Evolutionary conservation across 73 alveolate species (phyloP).

Genomic region (Durusdinium trenchii): DNA sequence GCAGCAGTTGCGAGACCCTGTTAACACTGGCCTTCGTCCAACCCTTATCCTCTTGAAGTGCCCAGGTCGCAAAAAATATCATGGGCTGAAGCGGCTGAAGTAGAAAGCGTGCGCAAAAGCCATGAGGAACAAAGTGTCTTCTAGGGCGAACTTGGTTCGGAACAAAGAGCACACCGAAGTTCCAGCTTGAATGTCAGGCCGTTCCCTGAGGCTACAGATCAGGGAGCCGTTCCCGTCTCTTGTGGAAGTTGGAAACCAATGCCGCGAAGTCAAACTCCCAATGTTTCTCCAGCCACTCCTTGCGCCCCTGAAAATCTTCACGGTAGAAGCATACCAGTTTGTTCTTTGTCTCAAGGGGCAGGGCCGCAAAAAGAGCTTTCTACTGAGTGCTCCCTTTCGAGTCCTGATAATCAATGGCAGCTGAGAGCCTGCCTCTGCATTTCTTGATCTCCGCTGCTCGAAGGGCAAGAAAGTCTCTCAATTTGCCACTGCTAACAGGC

Average conservation of each 20-base stretch:
- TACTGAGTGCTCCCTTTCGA: background rate
- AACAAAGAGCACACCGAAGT: background rate
- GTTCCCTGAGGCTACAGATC: too few relatives aligned
- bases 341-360: slow-evolving; percentile 34
- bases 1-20: slow-evolving; percentile 32
- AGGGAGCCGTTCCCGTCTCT: too few relatives aligned
- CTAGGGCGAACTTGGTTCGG: slow-evolving; percentile 17
- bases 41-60: slow-evolving; percentile 4
- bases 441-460: too few relatives aligned
- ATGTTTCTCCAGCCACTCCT: slow-evolving; percentile 34
- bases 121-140: slow-evolving; percentile 7
- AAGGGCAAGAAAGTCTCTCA: too few relatives aligned
- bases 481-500: too few relatives aligned
- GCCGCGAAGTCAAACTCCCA: slow-evolving; percentile 29
- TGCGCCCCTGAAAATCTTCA: slow-evolving; percentile 26
- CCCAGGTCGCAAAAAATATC: background rate
- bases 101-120: slow-evolving; percentile 7
- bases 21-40: slow-evolving; percentile 4
- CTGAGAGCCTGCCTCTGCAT: background rate
- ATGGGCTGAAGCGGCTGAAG: background rate
- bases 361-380: background rate
- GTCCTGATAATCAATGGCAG: background rate
- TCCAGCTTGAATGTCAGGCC: slow-evolving; percentile 13
- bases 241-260: background rate
- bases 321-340: slow-evolving; percentile 15